Conservation (phyloP, 352 stramenopile species). For the Phytophthora fragariae region DNA sequence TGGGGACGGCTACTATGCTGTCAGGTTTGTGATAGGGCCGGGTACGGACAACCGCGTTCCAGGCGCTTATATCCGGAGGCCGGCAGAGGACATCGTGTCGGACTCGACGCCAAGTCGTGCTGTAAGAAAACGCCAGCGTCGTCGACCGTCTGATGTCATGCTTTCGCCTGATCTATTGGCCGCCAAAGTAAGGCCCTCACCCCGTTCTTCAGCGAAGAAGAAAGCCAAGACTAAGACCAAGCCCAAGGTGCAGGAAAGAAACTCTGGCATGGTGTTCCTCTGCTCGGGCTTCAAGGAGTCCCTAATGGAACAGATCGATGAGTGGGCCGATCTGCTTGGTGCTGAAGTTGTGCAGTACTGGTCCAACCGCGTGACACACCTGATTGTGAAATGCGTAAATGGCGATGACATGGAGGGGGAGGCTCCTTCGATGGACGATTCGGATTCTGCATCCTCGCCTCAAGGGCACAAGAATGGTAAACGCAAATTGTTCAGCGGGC, state of each 20-base stretch:
- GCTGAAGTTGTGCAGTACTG: constrained; percentile 62
- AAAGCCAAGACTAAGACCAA: constrained; percentile 29
- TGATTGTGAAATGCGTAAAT: constrained; percentile 85
- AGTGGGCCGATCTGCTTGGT: constrained; percentile 51
- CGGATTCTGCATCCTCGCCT: constrained; percentile 23
- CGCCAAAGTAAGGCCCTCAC: constrained; percentile 15
- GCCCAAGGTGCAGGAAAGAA: constrained; percentile 23
- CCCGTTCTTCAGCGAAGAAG: constrained; percentile 17
- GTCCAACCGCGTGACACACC: constrained; percentile 74
- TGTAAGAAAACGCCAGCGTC: constrained; percentile 42
- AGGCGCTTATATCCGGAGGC: constrained; percentile 49
- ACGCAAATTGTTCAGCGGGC: constrained; percentile 55
- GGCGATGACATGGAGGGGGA: constrained; percentile 42
- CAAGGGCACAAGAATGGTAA: constrained; percentile 42
- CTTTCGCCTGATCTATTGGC: constrained; percentile 18
- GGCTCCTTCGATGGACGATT: constrained; percentile 30
- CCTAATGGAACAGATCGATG: constrained; percentile 49
- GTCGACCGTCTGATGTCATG: constrained; percentile 23
- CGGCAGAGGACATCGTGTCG: constrained; percentile 45
- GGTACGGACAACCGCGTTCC: constrained; percentile 43
- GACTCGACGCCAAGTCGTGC: constrained; percentile 52
- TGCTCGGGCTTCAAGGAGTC: constrained; percentile 65
- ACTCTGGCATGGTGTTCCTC: constrained; percentile 59
- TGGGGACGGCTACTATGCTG: constrained; percentile 58
- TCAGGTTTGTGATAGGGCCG: constrained; percentile 68